Evolutionary conservation across 1,284 basidiomycete species (phyloP), one percentile per base, ranked within the genome.

Genomic region (Cystobasidium slooffiae): DNA sequence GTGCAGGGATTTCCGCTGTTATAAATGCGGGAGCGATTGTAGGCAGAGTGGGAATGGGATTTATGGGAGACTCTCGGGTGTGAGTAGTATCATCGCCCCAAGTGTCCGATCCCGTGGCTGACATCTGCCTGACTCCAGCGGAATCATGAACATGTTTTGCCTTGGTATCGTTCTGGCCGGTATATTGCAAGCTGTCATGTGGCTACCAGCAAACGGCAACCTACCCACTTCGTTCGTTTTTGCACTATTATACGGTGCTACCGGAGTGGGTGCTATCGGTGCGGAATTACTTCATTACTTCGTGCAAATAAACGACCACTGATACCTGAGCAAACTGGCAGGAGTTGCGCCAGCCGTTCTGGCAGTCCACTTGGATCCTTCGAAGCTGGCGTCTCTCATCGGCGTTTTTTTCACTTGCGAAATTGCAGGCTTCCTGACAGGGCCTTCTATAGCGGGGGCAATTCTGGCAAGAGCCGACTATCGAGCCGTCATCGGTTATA

Each of bases 331-430:
- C 7, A 24, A 43, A 22, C 24, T n/a, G 3, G 47, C n/a, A 70
- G 68, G 69, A 16, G 62, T 64, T 20, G 46, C 61, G 4, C 51
- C 69, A 10, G 69, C 69, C 37, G 69, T 72, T 6, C 62, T 72
- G 31, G 69, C 69, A 4, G 49, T 39, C n/a, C 69, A 72, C 39
- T 20, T 72, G 14, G 69, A 65, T 47, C 61, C 61, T 18, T 39
- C 44, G 2, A 52, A 59, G 22, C 46, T 72, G 12, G 39, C 69
- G 8, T 53, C 49, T 41, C 64, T 72, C 6, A 8, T 20, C 6
- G 69, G 69, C 14, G 56, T 72, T 10, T 72, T 72, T n/a, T 64
- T 59, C 52, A 72, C 69, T 6, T 55, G 49, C 18, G 69, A 72
- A 41, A 64, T 72, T 18, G 46, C 52, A 1, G 69, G 69, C 20